A percentile compares a stretch with the other conserved stretches of the same genome.
Evolutionary conservation across 164 flowering plant genomes (phyloP).

Genomic region (Piper longum): DNA sequence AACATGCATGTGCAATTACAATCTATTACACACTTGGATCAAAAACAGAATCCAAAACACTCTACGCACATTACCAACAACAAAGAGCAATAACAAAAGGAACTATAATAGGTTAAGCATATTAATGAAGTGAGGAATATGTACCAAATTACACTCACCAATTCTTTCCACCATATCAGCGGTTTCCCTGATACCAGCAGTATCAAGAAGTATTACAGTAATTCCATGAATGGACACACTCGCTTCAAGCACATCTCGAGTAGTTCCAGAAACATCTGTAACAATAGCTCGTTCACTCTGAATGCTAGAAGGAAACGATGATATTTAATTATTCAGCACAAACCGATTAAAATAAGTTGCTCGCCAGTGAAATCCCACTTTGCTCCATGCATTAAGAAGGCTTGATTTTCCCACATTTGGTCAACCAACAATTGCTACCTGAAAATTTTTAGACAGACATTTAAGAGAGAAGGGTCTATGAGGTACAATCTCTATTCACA

Average conservation of each 20-base stretch:
- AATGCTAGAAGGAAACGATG: conserved; percentile 31
- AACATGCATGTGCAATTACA: no score
- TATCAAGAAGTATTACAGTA: conserved; percentile 91
- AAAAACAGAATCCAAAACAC: not conserved
- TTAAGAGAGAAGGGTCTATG: no score
- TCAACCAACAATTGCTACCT: conserved; percentile 95
- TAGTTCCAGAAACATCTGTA: conserved; percentile 92
- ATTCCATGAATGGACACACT: conserved; percentile 60
- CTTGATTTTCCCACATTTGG: conserved; percentile 99
- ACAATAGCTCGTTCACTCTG: conserved; percentile 99
- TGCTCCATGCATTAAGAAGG: conserved; percentile 99
- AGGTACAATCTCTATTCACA: no score
- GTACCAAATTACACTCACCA: conserved; percentile 30
- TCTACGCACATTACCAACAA: not conserved
- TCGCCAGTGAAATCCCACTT: conserved; percentile 32
- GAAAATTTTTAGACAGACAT: conserved; percentile 9
- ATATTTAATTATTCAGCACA: no score
- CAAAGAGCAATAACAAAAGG: not conserved
- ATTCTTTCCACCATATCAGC: conserved; percentile 83
- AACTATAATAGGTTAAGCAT: not conserved
- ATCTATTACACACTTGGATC: no score
- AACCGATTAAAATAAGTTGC: not conserved
- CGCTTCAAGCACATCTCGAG: conserved; percentile 92
- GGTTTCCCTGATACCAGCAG: conserved; percentile 94
- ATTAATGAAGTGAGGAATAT: not conserved